Conservation (phyloP, 805 yeast species). For the Pichia deserticola region DNA sequence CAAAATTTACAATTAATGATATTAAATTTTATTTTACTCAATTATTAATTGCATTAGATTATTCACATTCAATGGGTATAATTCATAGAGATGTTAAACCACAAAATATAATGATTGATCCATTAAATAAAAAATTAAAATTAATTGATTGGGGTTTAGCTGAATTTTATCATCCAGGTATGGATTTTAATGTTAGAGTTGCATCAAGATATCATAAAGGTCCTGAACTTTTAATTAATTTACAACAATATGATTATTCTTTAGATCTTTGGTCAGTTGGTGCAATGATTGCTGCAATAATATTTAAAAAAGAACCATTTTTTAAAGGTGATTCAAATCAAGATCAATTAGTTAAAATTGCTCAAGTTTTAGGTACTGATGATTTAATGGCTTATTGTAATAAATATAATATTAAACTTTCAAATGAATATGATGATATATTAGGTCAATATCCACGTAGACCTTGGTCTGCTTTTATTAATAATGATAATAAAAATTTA, state of each 20-base stretch:
- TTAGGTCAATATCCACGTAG: slow-evolving; percentile 59
- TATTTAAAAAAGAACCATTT: slow-evolving; percentile 84
- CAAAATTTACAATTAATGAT: slow-evolving; percentile 66
- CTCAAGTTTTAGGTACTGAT: slow-evolving; percentile 78
- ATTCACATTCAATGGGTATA: slow-evolving; percentile 87
- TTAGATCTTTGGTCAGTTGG: slow-evolving; percentile 89
- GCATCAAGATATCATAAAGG: slow-evolving; percentile 91
- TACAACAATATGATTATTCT: slow-evolving; percentile 79
- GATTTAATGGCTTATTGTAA: slow-evolving; percentile 58
- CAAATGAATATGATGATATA: slow-evolving; percentile 70
- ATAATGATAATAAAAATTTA: slow-evolving; percentile 43
- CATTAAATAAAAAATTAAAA: slow-evolving; percentile 49
- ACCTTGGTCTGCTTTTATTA: slow-evolving; percentile 60
- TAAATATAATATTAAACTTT: slow-evolving; percentile 62
- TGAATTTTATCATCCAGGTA: slow-evolving; percentile 85
- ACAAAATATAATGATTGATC: slow-evolving; percentile 91
- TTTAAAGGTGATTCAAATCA: slow-evolving; percentile 89
- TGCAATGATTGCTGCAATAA: slow-evolving; percentile 84
- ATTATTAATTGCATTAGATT: slow-evolving; percentile 75
- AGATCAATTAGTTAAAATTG: slow-evolving; percentile 87
- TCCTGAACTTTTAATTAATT: slow-evolving; percentile 80
- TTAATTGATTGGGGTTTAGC: slow-evolving; percentile 95
- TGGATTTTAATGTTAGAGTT: slow-evolving; percentile 84
- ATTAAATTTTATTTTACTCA: slow-evolving; percentile 80
- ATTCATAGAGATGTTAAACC: slow-evolving; percentile 95